Evolutionary conservation across 2,329 filamentous ascomycete species (phyloP), one percentile per base, ranked within the genome.

Genomic region (Escovopsis sp.): DNA sequence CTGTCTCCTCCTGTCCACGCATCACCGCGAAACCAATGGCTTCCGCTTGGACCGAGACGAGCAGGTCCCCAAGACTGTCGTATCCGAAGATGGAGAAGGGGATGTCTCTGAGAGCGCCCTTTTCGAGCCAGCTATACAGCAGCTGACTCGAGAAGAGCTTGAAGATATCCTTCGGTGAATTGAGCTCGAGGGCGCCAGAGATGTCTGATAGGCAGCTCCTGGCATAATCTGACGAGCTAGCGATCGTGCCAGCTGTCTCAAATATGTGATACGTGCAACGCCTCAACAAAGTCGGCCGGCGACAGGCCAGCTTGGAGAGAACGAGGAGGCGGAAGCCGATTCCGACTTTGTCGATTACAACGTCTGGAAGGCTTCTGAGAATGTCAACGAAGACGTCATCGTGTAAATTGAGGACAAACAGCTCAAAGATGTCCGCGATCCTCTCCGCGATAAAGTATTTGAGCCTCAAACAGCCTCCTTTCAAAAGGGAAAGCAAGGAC

Each of bases 201-300:
- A 94, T 75, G 11, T 69, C 63, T 4, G 56, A 53, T 30, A 94
- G 64, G 45, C 84, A 92, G 35, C 69, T 69, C 37, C 70, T 72
- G 1, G 88, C 87, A 57, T 94, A 80, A 15, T 65, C 61, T 15
- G 68, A 64, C 6, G 80, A 79, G 10, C 61, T 57, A 3, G 68
- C 58, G 12, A 93, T 72, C 38, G 76, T 75, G 2, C 81, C 84
- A 2, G 87, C 82, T 0, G 80, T 85, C 53, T 96, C 90, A 46
- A 96, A 94, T 16, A 96, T 86, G 53, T 90, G 81, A 53, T 94
- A 98, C 14, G 93, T 81, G 44, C 85, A 86, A 43, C 81, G 76
- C 35, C 87, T 78, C 30, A 94, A 66, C 15, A 96, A 65, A 1
- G 87, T 93, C 39, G 85, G 77, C 83, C 88, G 96, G 34, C 66